Base-by-base conservation (phyloP, 441 rosid species). In the Croton laevigatus region DNA sequence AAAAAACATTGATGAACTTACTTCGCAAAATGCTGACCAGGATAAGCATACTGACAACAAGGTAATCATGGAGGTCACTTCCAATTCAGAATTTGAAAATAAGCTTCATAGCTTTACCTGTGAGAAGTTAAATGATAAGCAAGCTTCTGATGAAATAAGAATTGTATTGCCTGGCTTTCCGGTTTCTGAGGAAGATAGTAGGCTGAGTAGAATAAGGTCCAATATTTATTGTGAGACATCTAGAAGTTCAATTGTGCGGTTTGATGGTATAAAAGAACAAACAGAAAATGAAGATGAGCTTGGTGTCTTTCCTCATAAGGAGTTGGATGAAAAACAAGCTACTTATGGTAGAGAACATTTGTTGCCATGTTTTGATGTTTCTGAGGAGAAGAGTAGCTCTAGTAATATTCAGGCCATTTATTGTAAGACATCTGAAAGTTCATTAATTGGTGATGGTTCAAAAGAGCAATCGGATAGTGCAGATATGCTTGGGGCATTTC, bases 231-330 rank as follows among this genome's bases (percentile, higher is more conserved):
- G 1, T 48, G 53, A 48, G 53, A 16, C n/a, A 48, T 48, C 53
- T 48, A n/a, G 5, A 48, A 48, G 19, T 48, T 48, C 53, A 48
- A 48, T 6, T 13, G 53, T 16, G 53, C n/a, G 0, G 53, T 16
- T 48, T 16, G 16, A 48, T 13, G 53, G 53, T 48, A 13, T n/a
- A 48, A 48, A 48, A 48, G 53, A 48, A 16, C 19, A 16, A 48
- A 16, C 19, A 48, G 53, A 71, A 76, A 71, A 62, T 73, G 53
- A 66, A 16, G 59, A 48, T 61, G 72, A 66, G 65, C 62, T 69
- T 73, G 81, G 76, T 76, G 82, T 78, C 20, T 60, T 23, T 59
- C 62, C 65, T 49, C 42, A 55, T n/a, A 36, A 71, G 76, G 63
- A 66, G 78, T 68, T 67, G 71, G 73, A 62, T 57, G 74, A 69